These are phyloP conservation scores for Verticillium alfalfae DNA, from an alignment of 2,329 filamentous ascomycete genomes.

Conservation along the genomic window DNA sequence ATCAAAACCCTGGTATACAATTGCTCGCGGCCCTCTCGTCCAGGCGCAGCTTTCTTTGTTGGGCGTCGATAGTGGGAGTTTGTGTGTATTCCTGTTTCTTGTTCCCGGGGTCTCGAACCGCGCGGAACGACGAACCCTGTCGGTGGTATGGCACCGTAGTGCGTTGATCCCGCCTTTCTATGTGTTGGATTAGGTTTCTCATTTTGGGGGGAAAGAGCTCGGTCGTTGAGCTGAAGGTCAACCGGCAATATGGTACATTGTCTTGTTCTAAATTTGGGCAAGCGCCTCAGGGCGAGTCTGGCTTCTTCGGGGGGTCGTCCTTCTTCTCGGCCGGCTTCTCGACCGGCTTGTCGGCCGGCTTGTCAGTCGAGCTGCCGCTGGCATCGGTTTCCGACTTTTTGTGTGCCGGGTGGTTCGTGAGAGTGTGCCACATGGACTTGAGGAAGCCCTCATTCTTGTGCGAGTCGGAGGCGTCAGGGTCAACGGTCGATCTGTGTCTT, in stretches of 20 bases:
- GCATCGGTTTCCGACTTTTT: conserved; percentile 27
- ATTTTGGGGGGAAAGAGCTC: background rate
- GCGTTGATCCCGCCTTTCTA: conserved; percentile 4
- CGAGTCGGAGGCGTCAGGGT: conserved; percentile 29
- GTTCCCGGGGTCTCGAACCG: background rate
- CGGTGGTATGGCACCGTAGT: conserved; percentile 10
- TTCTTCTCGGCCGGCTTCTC: conserved; percentile 6
- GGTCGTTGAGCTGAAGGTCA: conserved; percentile 10
- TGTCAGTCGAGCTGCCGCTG: conserved; percentile 8
- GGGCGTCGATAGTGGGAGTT: background rate
- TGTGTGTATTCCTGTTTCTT: conserved; percentile 17
- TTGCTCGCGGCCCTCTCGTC: conserved; percentile 4
- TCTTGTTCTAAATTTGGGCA: background rate
- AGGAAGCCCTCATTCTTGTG: conserved; percentile 86
- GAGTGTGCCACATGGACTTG: conserved; percentile 86
- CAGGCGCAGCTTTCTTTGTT: background rate
- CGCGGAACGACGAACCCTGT: background rate
- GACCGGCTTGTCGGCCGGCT: background rate
- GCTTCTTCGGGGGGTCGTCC: conserved; percentile 13
- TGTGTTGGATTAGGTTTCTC: background rate
- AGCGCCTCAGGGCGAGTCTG: conserved; percentile 3
- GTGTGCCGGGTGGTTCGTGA: conserved; percentile 70
- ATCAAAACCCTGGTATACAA: conserved; percentile 5
- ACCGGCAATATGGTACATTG: conserved; percentile 1
- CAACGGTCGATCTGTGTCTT: conserved; percentile 4